phyloP scores from a whole-genome alignment of 768 basidiomycete genomes.

The Hysterangium stoloniferum region DNA sequence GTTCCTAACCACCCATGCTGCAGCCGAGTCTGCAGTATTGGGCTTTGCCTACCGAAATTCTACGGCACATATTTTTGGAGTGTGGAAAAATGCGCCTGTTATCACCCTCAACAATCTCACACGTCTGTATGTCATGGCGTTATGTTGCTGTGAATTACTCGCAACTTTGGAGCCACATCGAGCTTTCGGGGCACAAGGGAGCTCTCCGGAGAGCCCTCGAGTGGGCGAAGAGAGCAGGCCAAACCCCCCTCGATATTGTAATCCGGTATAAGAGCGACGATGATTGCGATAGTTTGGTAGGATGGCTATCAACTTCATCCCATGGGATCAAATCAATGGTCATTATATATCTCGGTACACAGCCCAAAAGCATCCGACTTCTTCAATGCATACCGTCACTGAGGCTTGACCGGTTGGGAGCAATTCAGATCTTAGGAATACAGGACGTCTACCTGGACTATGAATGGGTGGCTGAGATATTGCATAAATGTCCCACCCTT shows the following conservation, averaged over 20 bases:
- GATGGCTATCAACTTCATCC: not conserved
- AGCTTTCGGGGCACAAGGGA: not conserved
- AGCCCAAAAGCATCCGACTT: too few species aligned
- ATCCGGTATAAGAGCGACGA: not conserved
- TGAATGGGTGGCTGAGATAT: not conserved
- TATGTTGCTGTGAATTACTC: not conserved
- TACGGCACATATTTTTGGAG: not conserved
- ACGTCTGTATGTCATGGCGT: conserved; percentile 3
- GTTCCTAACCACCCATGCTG: too few species aligned
- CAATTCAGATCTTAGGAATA: conserved; percentile 1
- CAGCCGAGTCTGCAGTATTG: too few species aligned
- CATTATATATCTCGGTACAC: not conserved
- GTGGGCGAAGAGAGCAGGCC: not conserved
- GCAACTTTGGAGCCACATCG: not conserved
- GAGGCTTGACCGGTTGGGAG: not conserved
- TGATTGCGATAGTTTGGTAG: not conserved
- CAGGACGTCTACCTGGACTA: not conserved
- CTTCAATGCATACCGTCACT: not conserved
- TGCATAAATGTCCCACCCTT: not conserved
- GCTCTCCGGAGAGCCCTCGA: not conserved
- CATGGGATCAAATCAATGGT: not conserved
- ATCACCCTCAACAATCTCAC: not conserved
- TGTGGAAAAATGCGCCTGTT: not conserved
- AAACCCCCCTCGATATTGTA: not conserved
- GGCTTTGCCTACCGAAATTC: conserved; percentile 1